Evolutionary conservation across 768 basidiomycete species (phyloP).

Genomic region (Lyophyllum decastes): DNA sequence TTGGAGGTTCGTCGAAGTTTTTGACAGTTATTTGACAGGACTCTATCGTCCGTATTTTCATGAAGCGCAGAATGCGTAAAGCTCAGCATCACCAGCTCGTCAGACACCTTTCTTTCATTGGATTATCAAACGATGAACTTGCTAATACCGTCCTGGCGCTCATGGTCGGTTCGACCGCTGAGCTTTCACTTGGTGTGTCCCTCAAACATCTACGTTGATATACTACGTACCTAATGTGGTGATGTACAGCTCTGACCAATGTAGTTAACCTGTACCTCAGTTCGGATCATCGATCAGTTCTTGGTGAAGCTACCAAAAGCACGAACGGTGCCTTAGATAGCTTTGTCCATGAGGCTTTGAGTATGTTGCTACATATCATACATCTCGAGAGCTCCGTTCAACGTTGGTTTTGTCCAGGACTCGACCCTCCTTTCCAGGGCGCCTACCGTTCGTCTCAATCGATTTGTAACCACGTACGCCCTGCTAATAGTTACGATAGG

Average conservation of each 20-base stretch:
- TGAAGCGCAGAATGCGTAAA: conserved; percentile 43
- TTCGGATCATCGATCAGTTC: conserved; percentile 38
- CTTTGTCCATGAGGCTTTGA: conserved; percentile 69
- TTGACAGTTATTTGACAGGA: conserved; percentile 32
- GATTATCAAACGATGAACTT: conserved; percentile 58
- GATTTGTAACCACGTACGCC: not conserved
- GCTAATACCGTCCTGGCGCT: conserved; percentile 76
- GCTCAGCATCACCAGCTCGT: conserved; percentile 46
- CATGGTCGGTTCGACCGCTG: conserved; percentile 65
- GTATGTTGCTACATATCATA: conserved; percentile 40
- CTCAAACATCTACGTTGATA: too few relatives aligned
- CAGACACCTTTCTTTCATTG: conserved; percentile 56
- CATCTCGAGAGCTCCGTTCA: not conserved
- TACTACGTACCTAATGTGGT: not conserved
- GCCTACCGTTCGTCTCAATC: conserved; percentile 53
- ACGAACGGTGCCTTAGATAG: conserved; percentile 45
- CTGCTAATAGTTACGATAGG: conserved; percentile 30
- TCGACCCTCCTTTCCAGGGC: conserved; percentile 74
- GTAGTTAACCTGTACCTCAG: conserved; percentile 66
- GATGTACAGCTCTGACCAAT: conserved; percentile 57
- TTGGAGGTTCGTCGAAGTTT: not conserved
- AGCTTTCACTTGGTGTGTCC: conserved; percentile 63
- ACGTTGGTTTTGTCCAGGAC: conserved; percentile 46
- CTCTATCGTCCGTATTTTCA: conserved; percentile 46
- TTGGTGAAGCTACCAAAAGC: conserved; percentile 36